Conservation (phyloP, 2,329 filamentous ascomycete genomes). For the Periconia sp. region DNA sequence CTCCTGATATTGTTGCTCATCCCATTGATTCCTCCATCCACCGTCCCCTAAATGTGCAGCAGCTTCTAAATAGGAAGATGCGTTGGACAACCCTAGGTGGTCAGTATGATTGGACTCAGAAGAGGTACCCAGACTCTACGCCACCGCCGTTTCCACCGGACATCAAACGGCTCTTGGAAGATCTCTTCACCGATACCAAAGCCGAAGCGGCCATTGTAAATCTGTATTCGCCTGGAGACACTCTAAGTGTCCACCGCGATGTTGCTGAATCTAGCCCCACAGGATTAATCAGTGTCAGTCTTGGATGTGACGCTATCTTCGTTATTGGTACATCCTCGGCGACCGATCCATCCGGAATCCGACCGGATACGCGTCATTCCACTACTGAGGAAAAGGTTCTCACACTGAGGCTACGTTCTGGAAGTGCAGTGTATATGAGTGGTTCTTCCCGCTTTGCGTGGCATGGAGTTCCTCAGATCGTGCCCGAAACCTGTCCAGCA, state of each 20-base stretch:
- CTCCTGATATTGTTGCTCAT: constrained; percentile 24
- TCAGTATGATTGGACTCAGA: constrained; percentile 94
- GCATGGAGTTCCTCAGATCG: constrained; percentile 91
- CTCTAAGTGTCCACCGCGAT: constrained; percentile 90
- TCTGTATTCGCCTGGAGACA: constrained; percentile 88
- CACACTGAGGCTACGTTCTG: constrained; percentile 67
- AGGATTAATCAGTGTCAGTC: constrained; percentile 81
- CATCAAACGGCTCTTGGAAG: constrained; percentile 69
- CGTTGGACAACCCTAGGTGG: constrained; percentile 95
- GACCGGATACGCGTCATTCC: constrained; percentile 37
- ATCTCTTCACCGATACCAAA: constrained; percentile 75
- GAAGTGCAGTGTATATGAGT: constrained; percentile 91
- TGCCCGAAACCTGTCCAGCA: constrained; percentile 77
- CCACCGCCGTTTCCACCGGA: constrained; percentile 79
- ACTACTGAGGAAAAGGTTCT: constrained; percentile 23
- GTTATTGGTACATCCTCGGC: constrained; percentile 66
- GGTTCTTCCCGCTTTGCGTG: constrained; percentile 83
- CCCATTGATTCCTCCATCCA: constrained; percentile 79
- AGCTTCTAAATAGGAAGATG: constrained; percentile 78
- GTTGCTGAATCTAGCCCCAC: constrained; percentile 84
- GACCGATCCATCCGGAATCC: not conserved
- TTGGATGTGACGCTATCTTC: constrained; percentile 91
- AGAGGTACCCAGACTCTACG: constrained; percentile 73
- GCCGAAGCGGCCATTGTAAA: constrained; percentile 94
- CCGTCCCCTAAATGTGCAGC: constrained; percentile 71